Base-by-base conservation (phyloP, 305 asterid species). In the Rubia balearica region DNA sequence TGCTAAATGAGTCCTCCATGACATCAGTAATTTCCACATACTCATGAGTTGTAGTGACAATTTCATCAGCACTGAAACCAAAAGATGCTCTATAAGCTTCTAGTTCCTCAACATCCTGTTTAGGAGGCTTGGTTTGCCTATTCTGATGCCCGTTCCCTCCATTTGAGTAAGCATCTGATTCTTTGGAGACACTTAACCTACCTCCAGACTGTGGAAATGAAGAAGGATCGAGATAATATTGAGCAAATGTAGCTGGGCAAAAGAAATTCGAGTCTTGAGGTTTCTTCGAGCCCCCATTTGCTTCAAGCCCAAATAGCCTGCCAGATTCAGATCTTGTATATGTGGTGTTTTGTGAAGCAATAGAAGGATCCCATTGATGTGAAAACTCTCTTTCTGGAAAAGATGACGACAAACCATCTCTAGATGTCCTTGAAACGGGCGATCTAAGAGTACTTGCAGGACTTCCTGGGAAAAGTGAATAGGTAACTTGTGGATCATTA, bases 21-120 rank as follows among this genome's bases (percentile, higher is more conserved):
- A 85, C 95, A 70, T 95, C 92, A 30, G 97, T 81, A 70, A 95
- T 92, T 86, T 92, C 98, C 51, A 95, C 98, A 80, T 95, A 95
- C 16, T 62, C 65, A 71, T 88, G 88, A 49, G 91, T 60, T 43
- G 98, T 92, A 5, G 88, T 92, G 70, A 92, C 86, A 70, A 95
- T 86, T 70, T 95, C 99, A 84, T 95, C 99, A 16, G 99, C 99
- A 77, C 99, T 95, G 84, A 95, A 95, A 77, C 98, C 99, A 49
- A 95, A 95, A 14, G 99, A 95, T 8, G 99, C 98, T 81, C 99
- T 81, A 76, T 95, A 95, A 67, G 99, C 99, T 83, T 95, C 99
- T n/a, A 91, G 75, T 75, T 95, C 99, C 81, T 95, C 98, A 17
- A 78, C 87, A 74, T 95, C 99, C 14, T 85, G 88, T 73, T 89